phyloP scores from a whole-genome alignment of 1,284 basidiomycete species.

The Malassezia caprae region DNA sequence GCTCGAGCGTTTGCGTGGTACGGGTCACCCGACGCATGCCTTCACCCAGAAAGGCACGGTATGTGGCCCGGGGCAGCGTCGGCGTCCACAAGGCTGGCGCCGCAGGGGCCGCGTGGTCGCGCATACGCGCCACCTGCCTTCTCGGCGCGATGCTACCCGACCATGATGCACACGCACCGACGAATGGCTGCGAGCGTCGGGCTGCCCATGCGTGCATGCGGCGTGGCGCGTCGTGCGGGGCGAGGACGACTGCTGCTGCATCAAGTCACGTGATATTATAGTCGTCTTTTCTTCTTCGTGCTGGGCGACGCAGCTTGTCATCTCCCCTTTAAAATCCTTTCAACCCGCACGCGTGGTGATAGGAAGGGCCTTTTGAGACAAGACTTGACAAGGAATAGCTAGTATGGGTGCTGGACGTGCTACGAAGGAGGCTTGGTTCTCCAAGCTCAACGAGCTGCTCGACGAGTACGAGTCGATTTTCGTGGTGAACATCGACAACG shows the following conservation, averaged over 20 bases:
- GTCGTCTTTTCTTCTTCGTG: conserved; percentile 1
- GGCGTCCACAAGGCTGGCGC: background rate
- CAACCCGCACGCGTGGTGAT: conserved; percentile 39
- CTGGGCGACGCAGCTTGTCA: background rate
- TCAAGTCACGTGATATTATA: conserved; percentile 2
- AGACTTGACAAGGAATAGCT: background rate
- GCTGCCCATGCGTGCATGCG: background rate
- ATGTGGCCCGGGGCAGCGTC: background rate
- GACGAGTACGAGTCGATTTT: conserved; percentile 88
- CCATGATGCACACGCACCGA: background rate
- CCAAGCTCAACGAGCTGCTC: conserved; percentile 85
- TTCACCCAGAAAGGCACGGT: background rate
- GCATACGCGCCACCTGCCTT: background rate
- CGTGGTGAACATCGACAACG: conserved; percentile 99
- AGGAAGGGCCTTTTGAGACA: conserved; percentile 27
- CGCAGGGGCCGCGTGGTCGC: background rate
- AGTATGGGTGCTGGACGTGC: conserved; percentile 78
- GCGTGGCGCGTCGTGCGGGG: background rate
- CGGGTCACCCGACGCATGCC: background rate
- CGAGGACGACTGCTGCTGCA: background rate
- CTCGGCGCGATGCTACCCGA: background rate
- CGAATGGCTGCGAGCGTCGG: background rate
- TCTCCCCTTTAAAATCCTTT: conserved; percentile 35
- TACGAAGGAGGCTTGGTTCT: conserved; percentile 87
- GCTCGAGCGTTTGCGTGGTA: background rate